phyloP scores from a whole-genome alignment of 306 rosid species.

The Trichosanthes truncata region DNA sequence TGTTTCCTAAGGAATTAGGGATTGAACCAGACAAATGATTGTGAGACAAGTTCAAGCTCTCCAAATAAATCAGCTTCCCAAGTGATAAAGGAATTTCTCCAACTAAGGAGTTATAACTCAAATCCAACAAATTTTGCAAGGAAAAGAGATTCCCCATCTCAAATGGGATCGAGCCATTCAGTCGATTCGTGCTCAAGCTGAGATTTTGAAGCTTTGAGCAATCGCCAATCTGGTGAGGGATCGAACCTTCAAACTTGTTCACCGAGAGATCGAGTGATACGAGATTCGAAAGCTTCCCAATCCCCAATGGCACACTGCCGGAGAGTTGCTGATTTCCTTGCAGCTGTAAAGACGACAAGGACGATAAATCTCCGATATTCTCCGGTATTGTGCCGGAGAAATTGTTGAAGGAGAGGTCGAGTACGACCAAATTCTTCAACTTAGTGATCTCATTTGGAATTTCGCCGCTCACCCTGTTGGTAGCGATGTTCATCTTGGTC shows the following conservation, averaged over 20 bases:
- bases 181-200: constrained; percentile 25
- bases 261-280: constrained; percentile 27
- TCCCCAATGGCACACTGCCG: constrained; percentile 23
- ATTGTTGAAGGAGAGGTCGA: constrained; percentile 37
- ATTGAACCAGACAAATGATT: constrained; percentile 34
- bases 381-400: constrained; percentile 34
- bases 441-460: constrained; percentile 34
- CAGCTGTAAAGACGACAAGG: constrained; percentile 13
- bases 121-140: constrained; percentile 28
- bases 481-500: constrained; percentile 20
- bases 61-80: constrained; percentile 24
- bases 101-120: constrained; percentile 38
- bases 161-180: constrained; percentile 38
- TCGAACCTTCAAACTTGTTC: constrained; percentile 32
- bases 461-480: constrained; percentile 26
- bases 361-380: constrained; percentile 25
- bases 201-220: constrained; percentile 20
- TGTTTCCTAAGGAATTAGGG: constrained; percentile 19
- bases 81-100: constrained; percentile 31
- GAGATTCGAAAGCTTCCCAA: constrained; percentile 34
- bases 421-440: constrained; percentile 16
- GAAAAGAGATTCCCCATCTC: constrained; percentile 27
- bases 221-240: constrained; percentile 33
- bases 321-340: constrained; percentile 23
- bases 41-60: constrained; percentile 40